A percentile compares a stretch with the other conserved stretches of the same genome.
phyloP scores from a whole-genome alignment of 2,329 filamentous ascomycete species.

The Arthroderma sp. region DNA sequence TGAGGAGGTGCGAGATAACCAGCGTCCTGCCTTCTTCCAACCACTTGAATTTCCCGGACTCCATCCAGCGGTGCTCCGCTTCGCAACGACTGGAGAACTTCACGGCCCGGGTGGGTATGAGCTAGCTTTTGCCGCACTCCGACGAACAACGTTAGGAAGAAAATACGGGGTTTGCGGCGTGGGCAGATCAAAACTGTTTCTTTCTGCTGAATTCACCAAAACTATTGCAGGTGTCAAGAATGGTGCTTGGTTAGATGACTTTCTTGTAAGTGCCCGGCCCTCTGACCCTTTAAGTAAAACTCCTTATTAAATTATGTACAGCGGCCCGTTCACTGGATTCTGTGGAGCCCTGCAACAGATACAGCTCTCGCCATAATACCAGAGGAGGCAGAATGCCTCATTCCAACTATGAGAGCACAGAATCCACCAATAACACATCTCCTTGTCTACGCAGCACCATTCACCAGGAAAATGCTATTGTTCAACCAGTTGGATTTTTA shows the following conservation, averaged over 20 bases:
- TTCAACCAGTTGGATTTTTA: conserved; percentile 46
- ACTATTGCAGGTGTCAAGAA: neutral
- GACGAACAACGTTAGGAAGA: neutral
- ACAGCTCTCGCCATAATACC: conserved; percentile 46
- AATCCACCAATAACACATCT: conserved; percentile 28
- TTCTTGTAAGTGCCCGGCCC: conserved; percentile 5
- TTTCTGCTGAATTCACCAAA: conserved; percentile 9
- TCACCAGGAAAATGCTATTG: conserved; percentile 46
- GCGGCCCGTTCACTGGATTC: conserved; percentile 47
- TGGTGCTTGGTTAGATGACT: conserved; percentile 1
- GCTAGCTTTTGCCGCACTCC: conserved; percentile 32
- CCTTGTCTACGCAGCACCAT: conserved; percentile 46
- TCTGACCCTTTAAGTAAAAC: too few species aligned
- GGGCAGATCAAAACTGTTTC: conserved; percentile 5
- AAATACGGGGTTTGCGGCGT: conserved; percentile 24
- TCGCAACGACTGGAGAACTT: conserved; percentile 35
- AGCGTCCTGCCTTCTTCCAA: conserved; percentile 32
- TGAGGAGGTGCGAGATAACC: conserved; percentile 42
- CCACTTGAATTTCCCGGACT: conserved; percentile 35
- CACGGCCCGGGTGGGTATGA: conserved; percentile 25
- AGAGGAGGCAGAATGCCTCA: conserved; percentile 47
- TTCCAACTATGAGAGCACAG: conserved; percentile 30
- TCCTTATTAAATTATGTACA: conserved; percentile 16
- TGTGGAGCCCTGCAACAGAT: conserved; percentile 38
- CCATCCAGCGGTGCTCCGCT: conserved; percentile 34